Evolutionary conservation across 2,329 filamentous ascomycete species (phyloP), one percentile per base, ranked within the genome.

Genomic region (Aspergillus ustus): DNA sequence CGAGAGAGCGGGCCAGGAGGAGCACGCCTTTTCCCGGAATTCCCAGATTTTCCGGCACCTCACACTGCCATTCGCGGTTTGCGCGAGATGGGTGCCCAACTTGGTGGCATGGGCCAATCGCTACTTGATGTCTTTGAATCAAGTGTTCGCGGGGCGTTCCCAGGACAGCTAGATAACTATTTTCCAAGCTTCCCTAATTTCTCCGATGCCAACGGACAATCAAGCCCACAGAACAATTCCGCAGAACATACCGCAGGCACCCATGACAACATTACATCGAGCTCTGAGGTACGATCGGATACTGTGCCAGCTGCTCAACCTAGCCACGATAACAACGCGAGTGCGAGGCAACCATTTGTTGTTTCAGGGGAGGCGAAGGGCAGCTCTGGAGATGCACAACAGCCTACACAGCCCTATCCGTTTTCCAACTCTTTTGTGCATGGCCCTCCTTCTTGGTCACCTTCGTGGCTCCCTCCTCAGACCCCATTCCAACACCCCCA

Each of bases 81-180:
- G 40, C 77, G 74, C 53, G 71, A 65, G 56, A 74, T 82, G 66
- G 74, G 78, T 4, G 67, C 70, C n/a, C 78, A 80, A 51, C 66
- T 81, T 49, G 76, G 77, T 50, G 69, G 79, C 49, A 72, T 78
- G 53, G 73, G 77, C 4, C 71, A 72, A 52, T 75, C 75, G 8
- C 63, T 80, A 19, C 76, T 77, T 57, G 64, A 75, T 7, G 69
- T 74, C 0, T 77, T 80, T 51, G 75, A 78, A 59, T 62, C 67
- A 15, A 75, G 77, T 51, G 71, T 77, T 54, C 68, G 70, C 22
- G 69, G 68, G 52, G 58, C 57, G 60, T 57, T 31, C 4, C 61
- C 66, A 1, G 59, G 48, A n/a, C 34, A 46, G n/a, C 49, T 60
- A 22, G 52, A 57, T 51, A 61, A 64, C 22, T 31, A 44, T 13